Evolutionary conservation across 495 filamentous ascomycete genomes (phyloP).

Genomic region (Darksidea phi): DNA sequence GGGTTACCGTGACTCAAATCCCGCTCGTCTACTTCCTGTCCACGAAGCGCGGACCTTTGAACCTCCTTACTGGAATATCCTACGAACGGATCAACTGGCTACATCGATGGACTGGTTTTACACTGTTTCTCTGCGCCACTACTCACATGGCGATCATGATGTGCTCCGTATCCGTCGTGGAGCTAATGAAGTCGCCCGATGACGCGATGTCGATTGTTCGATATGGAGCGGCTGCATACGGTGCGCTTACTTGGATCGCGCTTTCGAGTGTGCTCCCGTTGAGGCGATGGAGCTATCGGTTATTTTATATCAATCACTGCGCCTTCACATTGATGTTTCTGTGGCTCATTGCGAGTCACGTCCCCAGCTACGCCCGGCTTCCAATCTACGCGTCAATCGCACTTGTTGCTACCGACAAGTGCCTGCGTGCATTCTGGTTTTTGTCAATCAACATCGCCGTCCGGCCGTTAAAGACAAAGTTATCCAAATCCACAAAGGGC

Average conservation of each 20-base stretch:
- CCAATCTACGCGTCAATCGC: constrained; percentile 31
- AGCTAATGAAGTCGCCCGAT: constrained; percentile 29
- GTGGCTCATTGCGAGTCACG: constrained; percentile 35
- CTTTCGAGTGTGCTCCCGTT: constrained; percentile 29
- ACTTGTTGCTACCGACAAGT: constrained; percentile 30
- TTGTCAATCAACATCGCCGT: constrained; percentile 22
- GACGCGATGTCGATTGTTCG: constrained; percentile 38
- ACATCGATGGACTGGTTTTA: constrained; percentile 37
- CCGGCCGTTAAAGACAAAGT: background rate
- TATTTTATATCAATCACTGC: constrained; percentile 27
- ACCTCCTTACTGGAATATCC: constrained; percentile 30
- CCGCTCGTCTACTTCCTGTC: constrained; percentile 38
- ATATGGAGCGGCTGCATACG: constrained; percentile 38
- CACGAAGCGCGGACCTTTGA: constrained; percentile 35
- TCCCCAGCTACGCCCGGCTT: constrained; percentile 32
- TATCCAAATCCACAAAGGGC: constrained; percentile 1
- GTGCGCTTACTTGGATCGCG: constrained; percentile 32
- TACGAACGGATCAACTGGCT: constrained; percentile 41
- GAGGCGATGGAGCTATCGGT: constrained; percentile 20
- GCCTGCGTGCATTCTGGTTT: constrained; percentile 11
- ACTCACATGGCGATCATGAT: constrained; percentile 36
- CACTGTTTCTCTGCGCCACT: constrained; percentile 35
- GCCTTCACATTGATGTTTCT: constrained; percentile 21
- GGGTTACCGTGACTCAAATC: constrained; percentile 38
- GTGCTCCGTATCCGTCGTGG: constrained; percentile 35